Base-by-base conservation (phyloP, 2,329 filamentous ascomycete genomes). In the Fusarium keratoplasticum region DNA sequence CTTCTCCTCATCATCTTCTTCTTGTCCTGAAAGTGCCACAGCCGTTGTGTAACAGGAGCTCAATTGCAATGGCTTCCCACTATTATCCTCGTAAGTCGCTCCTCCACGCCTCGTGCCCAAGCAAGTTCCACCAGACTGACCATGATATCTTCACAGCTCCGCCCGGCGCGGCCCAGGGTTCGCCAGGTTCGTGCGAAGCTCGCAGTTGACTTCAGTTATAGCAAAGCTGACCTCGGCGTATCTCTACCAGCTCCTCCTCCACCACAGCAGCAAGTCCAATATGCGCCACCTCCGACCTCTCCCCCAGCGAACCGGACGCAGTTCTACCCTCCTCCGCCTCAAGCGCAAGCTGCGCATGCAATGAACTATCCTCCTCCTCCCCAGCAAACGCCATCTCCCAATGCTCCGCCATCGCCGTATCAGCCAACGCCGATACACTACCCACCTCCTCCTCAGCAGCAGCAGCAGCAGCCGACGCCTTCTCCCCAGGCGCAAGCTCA, bases 81-180 rank as follows among this genome's bases (percentile, higher is more conserved):
- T 88, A 84, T 74, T 87, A 87, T 77, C 86, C 86, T 69, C 86
- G 86, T 87, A 80, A 78, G 85, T 80, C 44, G 50, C 52, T 44
- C 40, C 59, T 66, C 40, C 11, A 42, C 42, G 33, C 52, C 31
- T 50, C 33, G 70, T 78, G 54, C 31, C 16, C n/a, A 68, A 77
- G 67, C 68, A 57, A 73, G 57, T 75, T 38, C 29, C 54, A 55
- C 47, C 40, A 61, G 61, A 35, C 76, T 78, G 62, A 78, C 74
- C 73, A 69, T 75, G 71, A 71, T 61, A 65, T 47, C 62, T 72
- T 70, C 58, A 69, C 69, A 86, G 84, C 85, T 75, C 85, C 85
- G 67, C 85, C 85, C 50, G 79, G 82, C n/a, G 78, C 79, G 66
- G 79, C 75, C 31, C 69, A 77, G 47, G 64, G 71, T n/a, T 76